Base-by-base conservation (phyloP, 2,329 filamentous ascomycete genomes). In the Ophiostoma triangulosporum region DNA sequence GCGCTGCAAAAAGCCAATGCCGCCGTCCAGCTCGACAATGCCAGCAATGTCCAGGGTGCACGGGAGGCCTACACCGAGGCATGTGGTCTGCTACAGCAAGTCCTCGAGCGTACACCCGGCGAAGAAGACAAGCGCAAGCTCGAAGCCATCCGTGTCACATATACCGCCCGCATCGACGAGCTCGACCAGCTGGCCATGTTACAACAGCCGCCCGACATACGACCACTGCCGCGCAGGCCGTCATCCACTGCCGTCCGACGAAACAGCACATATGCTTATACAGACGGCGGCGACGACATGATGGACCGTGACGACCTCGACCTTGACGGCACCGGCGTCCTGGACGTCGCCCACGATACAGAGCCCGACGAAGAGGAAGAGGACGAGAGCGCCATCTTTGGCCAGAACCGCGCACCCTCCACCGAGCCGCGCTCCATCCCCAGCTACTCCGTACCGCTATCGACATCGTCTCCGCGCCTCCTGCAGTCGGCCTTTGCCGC, bases 1-100 rank as follows among this genome's bases (percentile, higher is more conserved):
- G 93, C 93, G 0, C 72, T 98, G 53, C 86, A 95, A 65, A 95
- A 96, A 69, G 93, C 93, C 50, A 96, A 98, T 64, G 91, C 88
- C 12, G 93, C 93, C 22, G 93, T 98, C 26, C 78, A 96, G 60
- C 78, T 98, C 38, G 93, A 98, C 69, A 97, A 96, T 76, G 89
- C 88, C 14, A 87, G 93, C 63, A 95, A 97, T 64, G 91, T 93
- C 58, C 87, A 91, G 65, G 89, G 88, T 38, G 93, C 93, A 17
- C 83, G 94, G 64, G 81, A 88, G 62, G 89, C 91, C 14, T 98
- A 98, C 65, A 75, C 79, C 11, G 93, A 98, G 68, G 93, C 94
- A 4, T 98, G 93, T 64, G 79, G 83, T 53, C 73, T 98, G 56
- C 71, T 98, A 53, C 84, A 91, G 60, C 83, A 94, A 62, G 93